phyloP scores from a whole-genome alignment of 2,329 filamentous ascomycete genomes.

The Tolypocladium album region DNA sequence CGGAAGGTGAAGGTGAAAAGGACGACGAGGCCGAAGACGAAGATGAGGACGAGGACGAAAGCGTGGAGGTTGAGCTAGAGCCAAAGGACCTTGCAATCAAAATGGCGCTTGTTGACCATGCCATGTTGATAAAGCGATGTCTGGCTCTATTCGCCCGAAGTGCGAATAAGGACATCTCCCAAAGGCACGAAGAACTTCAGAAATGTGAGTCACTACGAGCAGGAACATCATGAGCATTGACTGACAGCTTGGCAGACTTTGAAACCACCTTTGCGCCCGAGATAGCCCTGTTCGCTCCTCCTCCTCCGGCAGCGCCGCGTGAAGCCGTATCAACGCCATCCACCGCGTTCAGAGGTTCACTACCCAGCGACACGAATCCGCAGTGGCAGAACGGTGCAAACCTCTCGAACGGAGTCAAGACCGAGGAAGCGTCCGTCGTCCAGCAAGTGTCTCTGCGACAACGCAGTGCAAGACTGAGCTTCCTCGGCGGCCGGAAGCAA shows the following conservation, averaged over 20 bases:
- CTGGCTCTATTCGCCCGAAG: conserved; percentile 57
- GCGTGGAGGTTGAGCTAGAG: conserved; percentile 36
- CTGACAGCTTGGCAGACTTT: conserved; percentile 37
- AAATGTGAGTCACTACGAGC: conserved; percentile 41
- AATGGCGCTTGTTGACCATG: conserved; percentile 81
- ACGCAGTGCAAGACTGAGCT: conserved; percentile 44
- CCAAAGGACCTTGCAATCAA: conserved; percentile 69
- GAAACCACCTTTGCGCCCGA: conserved; percentile 54
- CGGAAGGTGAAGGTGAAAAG: conserved; percentile 22
- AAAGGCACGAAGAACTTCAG: conserved; percentile 48
- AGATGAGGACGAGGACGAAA: conserved; percentile 14
- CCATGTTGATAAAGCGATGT: conserved; percentile 76
- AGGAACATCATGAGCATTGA: not conserved
- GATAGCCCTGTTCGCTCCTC: conserved; percentile 49
- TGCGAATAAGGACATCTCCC: conserved; percentile 46
- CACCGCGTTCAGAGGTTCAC: conserved; percentile 37
- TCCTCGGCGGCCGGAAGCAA: conserved; percentile 44
- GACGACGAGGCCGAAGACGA: conserved; percentile 6
- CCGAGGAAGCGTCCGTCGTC: conserved; percentile 39
- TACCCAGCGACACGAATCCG: conserved; percentile 26
- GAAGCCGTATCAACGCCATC: conserved; percentile 31
- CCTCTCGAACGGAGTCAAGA: conserved; percentile 21
- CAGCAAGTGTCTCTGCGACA: conserved; percentile 41
- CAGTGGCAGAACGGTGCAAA: conserved; percentile 20
- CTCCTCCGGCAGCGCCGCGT: conserved; percentile 23